A percentile compares a stretch with the other conserved stretches of the same genome.
These are phyloP conservation scores for Dictyostelium brefeldianum DNA, from an alignment of 78 protist genomes.

Conservation along the genomic window DNA sequence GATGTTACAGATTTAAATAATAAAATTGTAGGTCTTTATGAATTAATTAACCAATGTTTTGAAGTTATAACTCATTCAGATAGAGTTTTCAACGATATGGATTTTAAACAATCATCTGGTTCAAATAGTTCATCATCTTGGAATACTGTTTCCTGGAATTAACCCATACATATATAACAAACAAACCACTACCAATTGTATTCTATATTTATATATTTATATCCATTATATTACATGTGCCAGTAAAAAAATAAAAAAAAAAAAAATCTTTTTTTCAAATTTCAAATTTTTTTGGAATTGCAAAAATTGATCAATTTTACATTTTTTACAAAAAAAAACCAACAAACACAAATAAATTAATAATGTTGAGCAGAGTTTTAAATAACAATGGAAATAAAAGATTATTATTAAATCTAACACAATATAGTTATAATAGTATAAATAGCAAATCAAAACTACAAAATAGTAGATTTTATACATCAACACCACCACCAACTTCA, in stretches of 20 bases:
- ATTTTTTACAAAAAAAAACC: not conserved
- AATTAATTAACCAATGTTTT: constrained; percentile 15
- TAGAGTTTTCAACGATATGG: constrained; percentile 56
- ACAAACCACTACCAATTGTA: too few relatives aligned
- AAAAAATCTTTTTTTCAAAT: not conserved
- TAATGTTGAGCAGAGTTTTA: not conserved
- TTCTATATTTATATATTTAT: too few relatives aligned
- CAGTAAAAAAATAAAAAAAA: too few relatives aligned
- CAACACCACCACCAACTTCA: not conserved
- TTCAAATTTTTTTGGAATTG: too few relatives aligned
- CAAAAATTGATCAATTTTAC: too few relatives aligned
- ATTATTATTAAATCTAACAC: not conserved
- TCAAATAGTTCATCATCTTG: not conserved
- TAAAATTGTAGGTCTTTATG: constrained; percentile 30
- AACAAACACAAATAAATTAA: not conserved
- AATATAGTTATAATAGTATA: not conserved
- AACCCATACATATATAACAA: not conserved
- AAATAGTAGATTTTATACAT: not conserved
- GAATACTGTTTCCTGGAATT: not conserved
- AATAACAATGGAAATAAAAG: not conserved
- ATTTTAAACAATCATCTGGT: constrained; percentile 24
- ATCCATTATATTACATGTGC: too few relatives aligned
- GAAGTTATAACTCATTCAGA: constrained; percentile 26
- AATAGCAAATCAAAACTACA: not conserved
- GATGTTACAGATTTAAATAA: constrained; percentile 23